phyloP scores from a whole-genome alignment of 768 basidiomycete genomes.

The Chiua virens region DNA sequence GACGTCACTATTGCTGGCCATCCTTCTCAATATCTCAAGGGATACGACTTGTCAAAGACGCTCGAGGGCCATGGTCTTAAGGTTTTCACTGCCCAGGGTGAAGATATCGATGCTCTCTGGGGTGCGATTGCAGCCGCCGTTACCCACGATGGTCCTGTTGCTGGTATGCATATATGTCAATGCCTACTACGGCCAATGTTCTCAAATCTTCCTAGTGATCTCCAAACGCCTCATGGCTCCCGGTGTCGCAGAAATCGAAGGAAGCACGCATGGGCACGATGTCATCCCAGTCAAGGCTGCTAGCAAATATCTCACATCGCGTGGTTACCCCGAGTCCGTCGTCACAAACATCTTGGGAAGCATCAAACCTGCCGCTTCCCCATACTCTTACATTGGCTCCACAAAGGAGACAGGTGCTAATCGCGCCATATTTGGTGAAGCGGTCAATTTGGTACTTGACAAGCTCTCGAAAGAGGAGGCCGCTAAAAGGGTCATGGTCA shows the following conservation, averaged over 20 bases:
- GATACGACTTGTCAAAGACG: conserved; percentile 69
- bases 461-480: conserved; percentile 74
- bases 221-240: conserved; percentile 69
- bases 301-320: conserved; percentile 64
- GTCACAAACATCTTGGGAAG: conserved; percentile 54
- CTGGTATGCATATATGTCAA: conserved; percentile 43
- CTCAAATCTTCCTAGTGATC: conserved; percentile 47
- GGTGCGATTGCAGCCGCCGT: conserved; percentile 56
- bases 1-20: conserved; percentile 93
- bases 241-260: conserved; percentile 74
- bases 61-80: conserved; percentile 81
- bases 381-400: conserved; percentile 68
- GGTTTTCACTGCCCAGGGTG: conserved; percentile 71
- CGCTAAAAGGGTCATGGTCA: conserved; percentile 78
- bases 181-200: not conserved
- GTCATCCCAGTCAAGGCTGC: conserved; percentile 83
- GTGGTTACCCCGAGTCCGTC: conserved; percentile 53
- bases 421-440: conserved; percentile 83
- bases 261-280: conserved; percentile 79
- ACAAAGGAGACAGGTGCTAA: conserved; percentile 77
- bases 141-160: conserved; percentile 71
- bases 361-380: conserved; percentile 58
- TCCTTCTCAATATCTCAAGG: conserved; percentile 82
- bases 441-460: conserved; percentile 78
- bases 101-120: conserved; percentile 81